Percentiles rank a stretch among this genome's conserved stretches.
Evolutionary conservation across 306 rosid genomes (phyloP).

Genomic region (Corylus avellana): DNA sequence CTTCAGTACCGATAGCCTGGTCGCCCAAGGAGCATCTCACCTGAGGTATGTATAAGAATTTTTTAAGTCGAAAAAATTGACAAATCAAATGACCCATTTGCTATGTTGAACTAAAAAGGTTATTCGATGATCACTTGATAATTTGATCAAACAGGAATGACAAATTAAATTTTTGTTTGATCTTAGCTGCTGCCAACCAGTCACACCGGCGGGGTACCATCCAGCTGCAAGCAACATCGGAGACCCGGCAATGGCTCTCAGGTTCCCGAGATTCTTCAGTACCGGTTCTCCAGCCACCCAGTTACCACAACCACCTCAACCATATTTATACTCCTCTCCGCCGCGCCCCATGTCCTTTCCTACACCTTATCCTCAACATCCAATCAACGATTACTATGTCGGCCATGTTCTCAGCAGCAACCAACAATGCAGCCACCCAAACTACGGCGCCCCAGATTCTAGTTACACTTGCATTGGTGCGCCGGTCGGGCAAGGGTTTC

Average conservation of each 20-base stretch:
- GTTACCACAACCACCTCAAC: constrained; percentile 43
- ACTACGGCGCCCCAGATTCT: constrained; percentile 29
- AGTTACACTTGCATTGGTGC: constrained; percentile 86
- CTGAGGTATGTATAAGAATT: constrained; percentile 52
- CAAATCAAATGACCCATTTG: background rate
- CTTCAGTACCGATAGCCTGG: constrained; percentile 71
- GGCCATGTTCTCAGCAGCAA: constrained; percentile 60
- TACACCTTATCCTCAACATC: constrained; percentile 51
- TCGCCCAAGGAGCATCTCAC: constrained; percentile 62
- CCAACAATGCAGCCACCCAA: constrained; percentile 37
- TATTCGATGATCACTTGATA: background rate
- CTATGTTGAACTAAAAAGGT: background rate
- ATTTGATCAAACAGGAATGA: background rate
- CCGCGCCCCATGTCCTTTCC: constrained; percentile 48
- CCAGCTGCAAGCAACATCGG: constrained; percentile 39
- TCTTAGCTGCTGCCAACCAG: constrained; percentile 72
- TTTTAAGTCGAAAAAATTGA: background rate
- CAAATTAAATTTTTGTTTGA: background rate
- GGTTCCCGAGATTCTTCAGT: constrained; percentile 69
- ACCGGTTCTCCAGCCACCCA: constrained; percentile 60
- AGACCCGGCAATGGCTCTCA: constrained; percentile 63
- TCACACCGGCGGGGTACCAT: constrained; percentile 55
- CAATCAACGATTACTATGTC: constrained; percentile 58
- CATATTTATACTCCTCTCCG: constrained; percentile 60
- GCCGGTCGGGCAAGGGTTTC: constrained; percentile 66